Evolutionary conservation across 495 filamentous ascomycete genomes (phyloP), one percentile per base, ranked within the genome.

Genomic region (Neurospora sublineolata): DNA sequence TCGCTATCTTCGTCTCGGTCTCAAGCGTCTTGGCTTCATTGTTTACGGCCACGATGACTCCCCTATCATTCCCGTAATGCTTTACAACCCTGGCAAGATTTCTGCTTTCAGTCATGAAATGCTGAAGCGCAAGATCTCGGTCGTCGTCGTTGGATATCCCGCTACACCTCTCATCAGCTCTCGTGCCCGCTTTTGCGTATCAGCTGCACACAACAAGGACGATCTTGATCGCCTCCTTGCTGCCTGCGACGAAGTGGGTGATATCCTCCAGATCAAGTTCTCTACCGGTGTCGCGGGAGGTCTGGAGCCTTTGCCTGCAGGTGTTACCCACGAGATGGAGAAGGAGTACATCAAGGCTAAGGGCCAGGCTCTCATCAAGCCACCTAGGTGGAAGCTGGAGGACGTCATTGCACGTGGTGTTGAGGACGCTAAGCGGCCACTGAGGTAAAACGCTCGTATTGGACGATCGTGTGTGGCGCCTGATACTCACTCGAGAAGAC

Each of bases 101-200:
- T 92, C 95, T 9, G 95, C 95, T 39, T 99, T 99, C 82, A 97
- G 93, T 40, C 95, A 97, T 79, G 94, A 98, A 81, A 98, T 99
- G 95, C 87, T 98, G 39, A 90, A 90, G 77, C 92, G 95, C 74
- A 97, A 97, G 82, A 98, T 99, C 73, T 94, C 94, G n/a, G 93
- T 98, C 64, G 95, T 99, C 64, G 91, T 99, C 42, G 95, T 99
- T 72, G 96, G 95, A 67, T 99, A 99, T 77, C 95, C 95, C 1
- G 95, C 95, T 20, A 99, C 95, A n/a, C 95, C 95, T 4, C 86
- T 99, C 69, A 93, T 97, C 71, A 94, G 91, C 67, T 97, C 96
- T 7, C 89, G 95, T 42, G 95, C 94, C 52, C 89, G 95, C 64
- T 97, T 99, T 85, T 99, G 95, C 82, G 90, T 99, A 36, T 97